Percentiles rank a stretch among this genome's conserved stretches.
These are phyloP conservation scores for Parachaetomium inaequale DNA, from an alignment of 495 filamentous ascomycete genomes.

Conservation along the genomic window DNA sequence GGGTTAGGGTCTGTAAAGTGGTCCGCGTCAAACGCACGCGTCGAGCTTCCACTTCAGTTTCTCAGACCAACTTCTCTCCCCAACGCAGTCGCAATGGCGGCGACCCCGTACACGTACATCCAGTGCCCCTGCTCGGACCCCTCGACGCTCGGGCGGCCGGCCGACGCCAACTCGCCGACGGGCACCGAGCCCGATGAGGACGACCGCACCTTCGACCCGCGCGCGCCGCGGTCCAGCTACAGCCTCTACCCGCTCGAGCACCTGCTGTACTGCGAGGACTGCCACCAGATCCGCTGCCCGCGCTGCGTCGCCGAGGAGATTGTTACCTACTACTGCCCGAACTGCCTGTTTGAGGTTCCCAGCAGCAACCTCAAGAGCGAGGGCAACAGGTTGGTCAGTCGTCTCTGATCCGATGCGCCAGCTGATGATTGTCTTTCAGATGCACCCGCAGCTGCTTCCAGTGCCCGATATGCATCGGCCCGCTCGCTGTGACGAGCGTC, in stretches of 20 bases:
- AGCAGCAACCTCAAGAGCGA: slow-evolving; percentile 86
- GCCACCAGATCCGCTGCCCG: slow-evolving; percentile 89
- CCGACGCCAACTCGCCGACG: slow-evolving; percentile 35
- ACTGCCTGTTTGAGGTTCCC: slow-evolving; percentile 90
- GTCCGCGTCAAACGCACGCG: no score
- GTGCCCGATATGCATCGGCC: slow-evolving; percentile 84
- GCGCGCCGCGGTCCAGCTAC: slow-evolving; percentile 77
- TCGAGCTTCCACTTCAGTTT: neutral
- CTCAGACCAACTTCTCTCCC: neutral
- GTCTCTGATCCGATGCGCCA: neutral
- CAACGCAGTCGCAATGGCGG: slow-evolving; percentile 54
- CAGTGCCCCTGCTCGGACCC: slow-evolving; percentile 83
- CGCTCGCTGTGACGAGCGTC: slow-evolving; percentile 66
- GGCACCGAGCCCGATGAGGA: slow-evolving; percentile 61
- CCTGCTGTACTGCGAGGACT: slow-evolving; percentile 93
- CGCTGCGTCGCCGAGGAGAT: slow-evolving; percentile 90
- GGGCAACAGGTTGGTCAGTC: slow-evolving; percentile 71
- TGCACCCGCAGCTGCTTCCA: slow-evolving; percentile 94
- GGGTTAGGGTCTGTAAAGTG: slow-evolving; percentile 13
- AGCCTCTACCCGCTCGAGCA: slow-evolving; percentile 91
- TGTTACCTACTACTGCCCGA: slow-evolving; percentile 92
- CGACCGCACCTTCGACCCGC: slow-evolving; percentile 80
- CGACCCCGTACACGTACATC: slow-evolving; percentile 86
- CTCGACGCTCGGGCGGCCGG: slow-evolving; percentile 41
- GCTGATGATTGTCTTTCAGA: slow-evolving; percentile 43